phyloP scores from a whole-genome alignment of 257 asterid genomes.

The Cordia subcordata region DNA sequence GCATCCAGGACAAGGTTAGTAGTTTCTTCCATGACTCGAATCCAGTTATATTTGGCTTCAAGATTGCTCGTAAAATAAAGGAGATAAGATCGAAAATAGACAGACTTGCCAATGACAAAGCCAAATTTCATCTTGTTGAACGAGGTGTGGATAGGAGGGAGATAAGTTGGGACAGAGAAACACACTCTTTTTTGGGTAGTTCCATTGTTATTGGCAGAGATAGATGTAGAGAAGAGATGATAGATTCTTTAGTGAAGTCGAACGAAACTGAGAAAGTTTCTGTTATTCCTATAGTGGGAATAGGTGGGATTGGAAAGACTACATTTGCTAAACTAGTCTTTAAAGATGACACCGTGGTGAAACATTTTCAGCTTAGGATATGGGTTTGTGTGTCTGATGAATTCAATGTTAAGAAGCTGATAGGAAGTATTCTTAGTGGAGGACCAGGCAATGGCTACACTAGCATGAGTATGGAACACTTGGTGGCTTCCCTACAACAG shows the following conservation, averaged over 20 bases:
- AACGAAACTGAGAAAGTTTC: constrained; percentile 11
- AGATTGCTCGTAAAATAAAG: constrained; percentile 3
- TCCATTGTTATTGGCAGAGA: constrained; percentile 13
- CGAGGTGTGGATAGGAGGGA: not conserved
- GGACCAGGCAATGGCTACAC: constrained; percentile 2
- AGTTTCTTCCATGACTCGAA: not conserved
- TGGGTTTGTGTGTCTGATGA: constrained; percentile 26
- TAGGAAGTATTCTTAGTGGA: constrained; percentile 17
- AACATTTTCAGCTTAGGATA: constrained; percentile 15
- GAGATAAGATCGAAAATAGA: constrained; percentile 9
- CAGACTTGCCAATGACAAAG: constrained; percentile 9
- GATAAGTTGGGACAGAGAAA: not conserved
- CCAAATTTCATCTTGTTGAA: not conserved
- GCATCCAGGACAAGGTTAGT: not conserved
- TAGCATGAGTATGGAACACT: constrained; percentile 14
- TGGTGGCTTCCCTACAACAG: constrained; percentile 14
- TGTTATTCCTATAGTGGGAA: constrained; percentile 27
- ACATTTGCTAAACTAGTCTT: constrained; percentile 23
- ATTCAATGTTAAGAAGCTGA: constrained; percentile 17
- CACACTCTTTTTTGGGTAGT: constrained; percentile 8
- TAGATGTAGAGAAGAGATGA: constrained; percentile 14
- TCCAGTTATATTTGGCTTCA: constrained; percentile 1
- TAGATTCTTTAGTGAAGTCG: constrained; percentile 7
- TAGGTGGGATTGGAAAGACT: constrained; percentile 35
- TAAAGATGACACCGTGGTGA: constrained; percentile 16